A percentile compares a stretch with the other conserved stretches of the same genome.
Evolutionary conservation across 306 rosid species (phyloP).

Genomic region (Ochetophila trinervis): DNA sequence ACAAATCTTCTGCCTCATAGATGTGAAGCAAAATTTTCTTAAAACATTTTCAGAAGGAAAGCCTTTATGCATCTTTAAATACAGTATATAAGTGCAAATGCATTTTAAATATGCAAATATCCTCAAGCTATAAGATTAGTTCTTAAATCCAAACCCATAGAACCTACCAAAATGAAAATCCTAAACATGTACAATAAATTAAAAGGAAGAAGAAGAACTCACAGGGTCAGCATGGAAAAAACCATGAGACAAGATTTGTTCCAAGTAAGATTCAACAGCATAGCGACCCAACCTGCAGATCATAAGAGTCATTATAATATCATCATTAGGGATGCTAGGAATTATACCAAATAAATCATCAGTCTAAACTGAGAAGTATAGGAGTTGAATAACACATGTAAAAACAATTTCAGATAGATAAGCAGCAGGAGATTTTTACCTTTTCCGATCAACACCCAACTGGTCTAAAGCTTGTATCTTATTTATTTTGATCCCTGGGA

Average conservation of each 20-base stretch:
- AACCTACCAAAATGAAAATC: background rate
- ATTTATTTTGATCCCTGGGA: conserved; percentile 98
- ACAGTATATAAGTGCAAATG: too few relatives aligned
- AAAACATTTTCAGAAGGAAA: too few relatives aligned
- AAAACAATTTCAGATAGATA: conserved; percentile 13
- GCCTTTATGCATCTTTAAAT: too few relatives aligned
- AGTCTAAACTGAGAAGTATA: conserved; percentile 19
- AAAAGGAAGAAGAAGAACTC: conserved; percentile 34
- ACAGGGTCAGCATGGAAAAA: conserved; percentile 99
- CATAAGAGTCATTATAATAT: conserved; percentile 13
- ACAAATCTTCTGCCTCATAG: too few relatives aligned
- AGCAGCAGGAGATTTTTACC: conserved; percentile 38
- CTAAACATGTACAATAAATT: background rate
- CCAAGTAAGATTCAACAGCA: conserved; percentile 99
- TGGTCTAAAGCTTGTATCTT: conserved; percentile 92
- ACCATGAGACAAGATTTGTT: conserved; percentile 96
- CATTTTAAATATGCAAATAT: background rate
- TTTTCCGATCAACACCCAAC: conserved; percentile 90
- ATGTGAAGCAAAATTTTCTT: too few relatives aligned
- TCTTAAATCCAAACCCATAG: background rate
- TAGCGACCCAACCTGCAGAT: conserved; percentile 75
- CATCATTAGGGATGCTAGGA: conserved; percentile 2
- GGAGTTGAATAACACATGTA: conserved; percentile 17
- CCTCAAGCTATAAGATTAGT: background rate
- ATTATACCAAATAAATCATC: conserved; percentile 10